Evolutionary conservation across 352 stramenopile species (phyloP).

Genomic region (Phytophthora gonapodyides): DNA sequence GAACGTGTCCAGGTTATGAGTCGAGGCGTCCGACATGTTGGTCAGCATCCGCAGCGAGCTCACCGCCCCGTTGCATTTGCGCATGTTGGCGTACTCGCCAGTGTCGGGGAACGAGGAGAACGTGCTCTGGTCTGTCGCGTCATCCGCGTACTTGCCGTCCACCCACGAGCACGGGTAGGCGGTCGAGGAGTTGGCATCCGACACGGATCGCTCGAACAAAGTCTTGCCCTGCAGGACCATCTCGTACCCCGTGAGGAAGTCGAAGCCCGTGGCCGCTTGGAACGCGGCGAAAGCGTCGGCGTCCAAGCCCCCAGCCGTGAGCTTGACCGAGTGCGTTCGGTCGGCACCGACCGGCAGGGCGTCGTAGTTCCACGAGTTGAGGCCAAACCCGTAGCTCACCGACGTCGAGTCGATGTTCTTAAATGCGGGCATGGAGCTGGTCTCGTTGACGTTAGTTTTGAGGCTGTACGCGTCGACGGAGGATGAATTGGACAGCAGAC

Average conservation of each 20-base stretch:
- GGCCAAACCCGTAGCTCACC: slow-evolving; percentile 42
- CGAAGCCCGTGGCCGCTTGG: slow-evolving; percentile 20
- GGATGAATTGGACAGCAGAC: slow-evolving; percentile 18
- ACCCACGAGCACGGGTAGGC: slow-evolving; percentile 40
- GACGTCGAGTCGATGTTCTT: slow-evolving; percentile 40
- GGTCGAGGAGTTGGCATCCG: slow-evolving; percentile 38
- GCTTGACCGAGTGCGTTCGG: slow-evolving; percentile 18
- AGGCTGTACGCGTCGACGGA: slow-evolving; percentile 2
- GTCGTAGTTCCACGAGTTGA: slow-evolving; percentile 49
- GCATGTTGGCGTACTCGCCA: slow-evolving; percentile 31
- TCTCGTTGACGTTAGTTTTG: slow-evolving; percentile 29
- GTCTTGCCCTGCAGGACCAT: slow-evolving; percentile 49
- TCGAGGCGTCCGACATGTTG: slow-evolving; percentile 34
- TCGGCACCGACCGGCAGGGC: slow-evolving; percentile 35
- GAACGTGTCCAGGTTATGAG: slow-evolving; percentile 32
- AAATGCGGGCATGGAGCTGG: slow-evolving; percentile 34
- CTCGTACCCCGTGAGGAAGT: slow-evolving; percentile 40
- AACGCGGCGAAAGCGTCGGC: slow-evolving; percentile 23
- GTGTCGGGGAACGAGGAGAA: slow-evolving; percentile 25
- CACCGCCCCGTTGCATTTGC: slow-evolving; percentile 36
- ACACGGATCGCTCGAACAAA: slow-evolving; percentile 42
- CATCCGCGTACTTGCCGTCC: slow-evolving; percentile 28
- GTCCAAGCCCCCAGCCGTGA: slow-evolving; percentile 15
- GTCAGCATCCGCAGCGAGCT: slow-evolving; percentile 34
- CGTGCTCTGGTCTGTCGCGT: slow-evolving; percentile 14